Evolutionary conservation across 495 filamentous ascomycete species (phyloP).

Genomic region (Articulospora tetracladia): DNA sequence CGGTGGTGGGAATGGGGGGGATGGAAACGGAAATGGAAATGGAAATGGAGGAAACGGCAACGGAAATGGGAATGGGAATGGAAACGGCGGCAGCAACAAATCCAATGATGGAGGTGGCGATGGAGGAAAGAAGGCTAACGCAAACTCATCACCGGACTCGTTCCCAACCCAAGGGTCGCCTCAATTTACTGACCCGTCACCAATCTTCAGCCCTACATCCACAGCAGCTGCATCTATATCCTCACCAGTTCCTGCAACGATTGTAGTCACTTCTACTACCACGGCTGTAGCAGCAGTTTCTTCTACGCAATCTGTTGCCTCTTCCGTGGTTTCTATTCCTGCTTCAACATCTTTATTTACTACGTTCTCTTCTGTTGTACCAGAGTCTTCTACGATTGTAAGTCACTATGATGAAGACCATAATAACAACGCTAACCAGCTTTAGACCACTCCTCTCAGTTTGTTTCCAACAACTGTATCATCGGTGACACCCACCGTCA

Average conservation of each 20-base stretch:
- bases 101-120: constrained; percentile 4
- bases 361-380: neutral
- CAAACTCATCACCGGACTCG: neutral
- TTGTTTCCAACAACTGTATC: neutral
- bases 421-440: neutral
- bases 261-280: constrained; percentile 4
- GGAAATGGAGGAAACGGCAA: constrained; percentile 15
- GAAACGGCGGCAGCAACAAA: constrained; percentile 10
- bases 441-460: neutral
- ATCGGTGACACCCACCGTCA: neutral
- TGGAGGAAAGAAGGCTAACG: constrained; percentile 6
- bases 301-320: neutral
- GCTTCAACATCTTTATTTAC: neutral
- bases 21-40: constrained; percentile 11
- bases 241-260: neutral
- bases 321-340: neutral
- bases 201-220: neutral
- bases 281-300: neutral
- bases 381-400: neutral
- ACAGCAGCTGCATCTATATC: neutral
- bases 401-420: neutral
- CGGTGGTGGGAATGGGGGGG: neutral
- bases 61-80: constrained; percentile 11
- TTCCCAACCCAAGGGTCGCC: neutral
- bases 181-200: neutral